Percentiles rank a stretch among this genome's conserved stretches.
Conservation (phyloP, 768 basidiomycete species). For the Tephrocybe sp. region DNA sequence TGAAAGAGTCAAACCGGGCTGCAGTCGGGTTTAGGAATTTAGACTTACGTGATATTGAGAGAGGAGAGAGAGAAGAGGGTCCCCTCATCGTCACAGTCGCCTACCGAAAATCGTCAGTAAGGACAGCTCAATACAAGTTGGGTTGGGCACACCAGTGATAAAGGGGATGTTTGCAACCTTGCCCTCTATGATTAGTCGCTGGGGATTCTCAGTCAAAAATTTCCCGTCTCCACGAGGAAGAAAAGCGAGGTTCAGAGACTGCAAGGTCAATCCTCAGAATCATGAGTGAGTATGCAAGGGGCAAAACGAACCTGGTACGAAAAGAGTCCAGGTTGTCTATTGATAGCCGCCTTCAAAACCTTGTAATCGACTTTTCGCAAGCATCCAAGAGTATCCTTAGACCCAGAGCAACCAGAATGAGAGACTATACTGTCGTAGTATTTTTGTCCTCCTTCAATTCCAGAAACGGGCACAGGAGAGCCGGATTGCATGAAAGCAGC, state of each 20-base stretch:
- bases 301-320: slow-evolving; percentile 26
- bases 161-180: slow-evolving; percentile 49
- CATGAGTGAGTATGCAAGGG: slow-evolving; percentile 20
- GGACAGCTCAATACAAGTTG: too few relatives aligned
- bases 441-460: slow-evolving; percentile 42
- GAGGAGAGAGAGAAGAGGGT: slow-evolving; percentile 47
- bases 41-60: slow-evolving; percentile 46
- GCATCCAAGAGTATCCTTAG: slow-evolving; percentile 43
- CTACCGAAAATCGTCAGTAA: slow-evolving; percentile 25
- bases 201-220: slow-evolving; percentile 46
- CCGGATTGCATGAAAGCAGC: slow-evolving; percentile 54
- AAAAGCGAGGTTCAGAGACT: slow-evolving; percentile 50
- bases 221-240: slow-evolving; percentile 48
- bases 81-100: slow-evolving; percentile 60
- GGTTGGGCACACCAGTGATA: slow-evolving; percentile 47
- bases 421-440: slow-evolving; percentile 45
- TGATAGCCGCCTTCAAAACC: slow-evolving; percentile 39
- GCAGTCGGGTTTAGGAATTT: not conserved
- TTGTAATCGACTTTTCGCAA: slow-evolving; percentile 38
- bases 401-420: slow-evolving; percentile 38
- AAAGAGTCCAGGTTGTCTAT: slow-evolving; percentile 40
- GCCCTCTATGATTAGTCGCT: slow-evolving; percentile 40
- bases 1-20: not conserved
- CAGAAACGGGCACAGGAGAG: slow-evolving; percentile 42
- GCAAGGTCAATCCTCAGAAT: not conserved